Conservation (phyloP, 2,329 filamentous ascomycete species). For the Aspergillus amoenus region DNA sequence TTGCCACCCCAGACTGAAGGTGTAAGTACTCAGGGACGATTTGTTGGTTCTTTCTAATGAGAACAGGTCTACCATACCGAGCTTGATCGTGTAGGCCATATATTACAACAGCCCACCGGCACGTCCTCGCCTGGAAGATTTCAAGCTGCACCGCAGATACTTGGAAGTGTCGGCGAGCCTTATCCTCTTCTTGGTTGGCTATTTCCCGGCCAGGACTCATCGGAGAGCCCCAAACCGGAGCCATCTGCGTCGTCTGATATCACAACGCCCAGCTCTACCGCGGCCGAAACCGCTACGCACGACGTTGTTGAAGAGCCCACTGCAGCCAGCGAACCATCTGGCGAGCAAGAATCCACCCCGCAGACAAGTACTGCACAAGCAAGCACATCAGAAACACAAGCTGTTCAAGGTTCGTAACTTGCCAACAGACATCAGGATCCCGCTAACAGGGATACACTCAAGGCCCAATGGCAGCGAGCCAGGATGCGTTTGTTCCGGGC, state of each 20-base stretch:
- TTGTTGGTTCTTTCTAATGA: constrained; percentile 12
- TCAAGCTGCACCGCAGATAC: constrained; percentile 11
- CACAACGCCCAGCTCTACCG: not conserved
- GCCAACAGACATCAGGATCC: not conserved
- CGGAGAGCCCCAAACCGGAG: not conserved
- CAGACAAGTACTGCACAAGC: not conserved
- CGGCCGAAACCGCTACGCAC: not conserved
- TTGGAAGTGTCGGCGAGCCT: constrained; percentile 18
- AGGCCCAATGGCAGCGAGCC: constrained; percentile 30
- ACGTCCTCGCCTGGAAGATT: not conserved
- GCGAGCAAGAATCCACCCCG: not conserved
- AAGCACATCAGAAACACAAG: not conserved
- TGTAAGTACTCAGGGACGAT: constrained; percentile 24
- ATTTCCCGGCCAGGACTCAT: not conserved
- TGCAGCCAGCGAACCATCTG: not conserved
- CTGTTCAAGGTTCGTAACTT: constrained; percentile 6
- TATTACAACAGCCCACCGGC: constrained; percentile 26
- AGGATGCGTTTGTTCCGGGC: constrained; percentile 46
- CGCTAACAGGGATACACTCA: not conserved
- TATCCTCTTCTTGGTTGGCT: constrained; percentile 12
- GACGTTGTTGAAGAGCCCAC: not conserved
- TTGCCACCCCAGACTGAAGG: constrained; percentile 27
- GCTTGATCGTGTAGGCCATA: constrained; percentile 33
- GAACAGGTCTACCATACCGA: constrained; percentile 31
- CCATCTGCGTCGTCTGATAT: not conserved